These are phyloP conservation scores for Coleophoma cylindrospora DNA, from an alignment of 2,329 filamentous ascomycete genomes.

Conservation along the genomic window DNA sequence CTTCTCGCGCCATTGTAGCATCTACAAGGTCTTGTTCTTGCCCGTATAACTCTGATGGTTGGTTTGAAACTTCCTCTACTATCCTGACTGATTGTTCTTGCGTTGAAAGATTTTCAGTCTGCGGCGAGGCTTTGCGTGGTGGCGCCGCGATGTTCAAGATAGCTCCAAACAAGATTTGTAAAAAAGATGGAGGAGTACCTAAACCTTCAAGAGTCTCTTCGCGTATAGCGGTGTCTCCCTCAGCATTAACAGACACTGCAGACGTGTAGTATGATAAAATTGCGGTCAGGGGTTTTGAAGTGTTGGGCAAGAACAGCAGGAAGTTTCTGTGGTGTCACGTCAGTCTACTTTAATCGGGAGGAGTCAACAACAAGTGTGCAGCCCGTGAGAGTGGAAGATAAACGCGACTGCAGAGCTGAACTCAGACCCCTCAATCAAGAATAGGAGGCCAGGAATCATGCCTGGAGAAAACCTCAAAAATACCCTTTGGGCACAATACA, in stretches of 20 bases:
- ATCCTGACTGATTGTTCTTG: not conserved
- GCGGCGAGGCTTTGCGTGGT: constrained; percentile 16
- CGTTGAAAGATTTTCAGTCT: not conserved
- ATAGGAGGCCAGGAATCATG: too few relatives aligned
- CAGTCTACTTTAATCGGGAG: not conserved
- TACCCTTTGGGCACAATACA: too few relatives aligned
- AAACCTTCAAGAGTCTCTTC: constrained; percentile 88
- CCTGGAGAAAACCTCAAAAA: too few relatives aligned
- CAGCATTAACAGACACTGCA: constrained; percentile 81
- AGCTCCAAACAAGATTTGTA: constrained; percentile 70
- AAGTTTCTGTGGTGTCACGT: constrained; percentile 62
- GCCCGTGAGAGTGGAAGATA: too few relatives aligned
- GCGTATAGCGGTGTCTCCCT: constrained; percentile 89
- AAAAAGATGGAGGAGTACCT: constrained; percentile 77
- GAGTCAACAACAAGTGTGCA: too few relatives aligned
- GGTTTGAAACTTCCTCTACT: not conserved
- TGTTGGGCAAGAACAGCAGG: constrained; percentile 77
- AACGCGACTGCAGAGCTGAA: too few relatives aligned
- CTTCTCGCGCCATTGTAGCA: constrained; percentile 3
- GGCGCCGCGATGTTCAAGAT: constrained; percentile 59
- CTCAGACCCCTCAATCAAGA: too few relatives aligned
- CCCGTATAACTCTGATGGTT: constrained; percentile 10
- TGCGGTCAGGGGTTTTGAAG: constrained; percentile 65
- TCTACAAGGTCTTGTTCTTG: constrained; percentile 7
- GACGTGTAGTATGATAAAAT: constrained; percentile 90